Evolutionary conservation across 192 early-diverging fungal species (phyloP), one percentile per base, ranked within the genome.

Genomic region (Gryganskiella cystojenkinii): DNA sequence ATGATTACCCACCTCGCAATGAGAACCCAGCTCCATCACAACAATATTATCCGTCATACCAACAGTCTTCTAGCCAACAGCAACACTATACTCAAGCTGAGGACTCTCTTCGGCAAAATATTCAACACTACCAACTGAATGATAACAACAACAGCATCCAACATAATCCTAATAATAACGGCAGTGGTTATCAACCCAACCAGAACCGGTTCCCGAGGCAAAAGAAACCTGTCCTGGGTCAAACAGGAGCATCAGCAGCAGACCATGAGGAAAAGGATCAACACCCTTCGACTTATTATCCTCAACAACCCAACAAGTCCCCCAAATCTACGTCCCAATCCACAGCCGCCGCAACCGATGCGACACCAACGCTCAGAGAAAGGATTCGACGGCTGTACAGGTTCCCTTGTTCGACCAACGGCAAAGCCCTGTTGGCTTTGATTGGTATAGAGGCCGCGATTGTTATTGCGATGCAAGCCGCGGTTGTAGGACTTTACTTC

Each of bases 381-480:
- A 59, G 54, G 3, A 7, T 78, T 24, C 45, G 27, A 24, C 53
- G 53, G 46, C 50, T 68, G 7, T 57, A 44, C 43, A 31, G 20
- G 7, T 78, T 78, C 44, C 74, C 74, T 14, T 69, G 66, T 50
- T 69, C 74, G 6, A 45, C 31, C 49, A 68, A 64, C 34, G 74
- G 74, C 40, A 78, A 78, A 22, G 33, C 49, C 1, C 28, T 78
- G 55, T 52, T 78, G 11, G 17, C 50, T 4, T 35, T 61, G 5
- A 64, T 69, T 25, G 74, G 37, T 15, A 20, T 78, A 4, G 74
- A 78, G 61, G 74, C 74, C 13, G 25, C 69, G 33, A 31, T 78
- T 27, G 74, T 78, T 19, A 78, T 78, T 31, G 63, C 68, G 19
- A 78, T 78, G 66, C 74, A 78, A 35, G 56, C 45, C 3, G 45